A percentile compares a stretch with the other conserved stretches of the same genome.
phyloP scores from a whole-genome alignment of 2,329 filamentous ascomycete genomes.

The Thelonectria blattea region DNA sequence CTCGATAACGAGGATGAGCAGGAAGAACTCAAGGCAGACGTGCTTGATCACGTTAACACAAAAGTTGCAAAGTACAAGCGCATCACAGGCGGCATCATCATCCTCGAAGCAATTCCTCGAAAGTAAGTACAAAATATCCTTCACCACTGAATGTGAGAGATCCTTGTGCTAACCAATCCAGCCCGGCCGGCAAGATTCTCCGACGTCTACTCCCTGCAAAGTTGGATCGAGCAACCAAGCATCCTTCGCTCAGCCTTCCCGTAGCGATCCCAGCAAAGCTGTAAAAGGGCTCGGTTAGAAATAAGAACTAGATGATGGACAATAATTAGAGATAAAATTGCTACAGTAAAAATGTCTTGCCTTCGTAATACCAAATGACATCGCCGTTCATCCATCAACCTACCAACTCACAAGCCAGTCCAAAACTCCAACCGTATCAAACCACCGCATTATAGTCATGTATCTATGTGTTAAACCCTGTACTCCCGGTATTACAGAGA shows the following conservation, averaged over 20 bases:
- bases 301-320: no score
- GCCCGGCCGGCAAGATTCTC: constrained; percentile 12
- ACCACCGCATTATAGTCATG: no score
- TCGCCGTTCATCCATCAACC: neutral
- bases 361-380: neutral
- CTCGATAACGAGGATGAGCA: neutral
- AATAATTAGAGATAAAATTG: no score
- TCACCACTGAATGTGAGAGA: neutral
- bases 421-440: no score
- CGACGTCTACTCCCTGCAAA: constrained; percentile 11
- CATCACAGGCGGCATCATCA: constrained; percentile 5
- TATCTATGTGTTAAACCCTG: neutral
- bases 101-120: constrained; percentile 5
- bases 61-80: constrained; percentile 10
- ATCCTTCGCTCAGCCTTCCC: neutral
- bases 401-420: no score
- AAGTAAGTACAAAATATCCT: neutral
- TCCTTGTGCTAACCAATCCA: neutral
- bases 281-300: neutral
- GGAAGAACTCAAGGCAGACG: neutral
- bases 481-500: constrained; percentile 7
- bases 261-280: neutral
- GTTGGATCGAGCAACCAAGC: neutral
- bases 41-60: neutral
- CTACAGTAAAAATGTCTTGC: no score